phyloP scores from a whole-genome alignment of 1,284 basidiomycete genomes.

The Ustilago curta region DNA sequence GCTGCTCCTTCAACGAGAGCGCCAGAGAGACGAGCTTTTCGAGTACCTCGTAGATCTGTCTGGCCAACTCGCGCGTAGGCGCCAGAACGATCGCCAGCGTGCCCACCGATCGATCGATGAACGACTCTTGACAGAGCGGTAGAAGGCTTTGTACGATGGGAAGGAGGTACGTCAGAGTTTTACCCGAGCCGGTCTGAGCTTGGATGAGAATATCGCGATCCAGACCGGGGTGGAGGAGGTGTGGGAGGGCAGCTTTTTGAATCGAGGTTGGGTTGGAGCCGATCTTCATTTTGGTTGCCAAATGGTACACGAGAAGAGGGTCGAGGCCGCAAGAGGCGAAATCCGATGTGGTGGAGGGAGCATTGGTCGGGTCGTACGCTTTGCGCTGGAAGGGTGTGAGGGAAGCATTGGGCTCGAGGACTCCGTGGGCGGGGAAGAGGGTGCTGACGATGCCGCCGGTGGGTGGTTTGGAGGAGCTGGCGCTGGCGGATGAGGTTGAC shows the following conservation, averaged over 20 bases:
- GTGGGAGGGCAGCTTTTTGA: slow-evolving; percentile 83
- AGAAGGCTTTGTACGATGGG: slow-evolving; percentile 95
- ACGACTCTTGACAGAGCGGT: slow-evolving; percentile 81
- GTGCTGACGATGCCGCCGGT: slow-evolving; percentile 30
- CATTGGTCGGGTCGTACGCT: slow-evolving; percentile 61
- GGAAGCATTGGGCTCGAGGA: slow-evolving; percentile 22
- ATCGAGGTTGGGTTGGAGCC: slow-evolving; percentile 85
- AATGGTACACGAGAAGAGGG: slow-evolving; percentile 82
- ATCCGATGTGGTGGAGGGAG: slow-evolving; percentile 70
- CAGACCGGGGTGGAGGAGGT: slow-evolving; percentile 73
- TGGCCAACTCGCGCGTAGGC: slow-evolving; percentile 92
- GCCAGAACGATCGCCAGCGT: slow-evolving; percentile 94
- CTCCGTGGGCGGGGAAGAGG: slow-evolving; percentile 38
- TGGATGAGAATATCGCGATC: slow-evolving; percentile 91
- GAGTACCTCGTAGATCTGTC: slow-evolving; percentile 85
- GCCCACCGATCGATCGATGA: slow-evolving; percentile 80
- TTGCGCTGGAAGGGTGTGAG: slow-evolving; percentile 14
- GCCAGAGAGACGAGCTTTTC: slow-evolving; percentile 74
- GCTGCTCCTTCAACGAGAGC: slow-evolving; percentile 75
- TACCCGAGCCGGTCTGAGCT: slow-evolving; percentile 97
- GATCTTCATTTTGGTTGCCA: slow-evolving; percentile 84
- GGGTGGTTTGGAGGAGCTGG: slow-evolving; percentile 13
- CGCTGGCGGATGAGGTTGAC: slow-evolving; percentile 10
- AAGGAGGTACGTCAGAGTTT: slow-evolving; percentile 92
- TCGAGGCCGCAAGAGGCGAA: slow-evolving; percentile 77